Conservation (phyloP, 805 yeast species). For the Huiozyma sinensis region DNA sequence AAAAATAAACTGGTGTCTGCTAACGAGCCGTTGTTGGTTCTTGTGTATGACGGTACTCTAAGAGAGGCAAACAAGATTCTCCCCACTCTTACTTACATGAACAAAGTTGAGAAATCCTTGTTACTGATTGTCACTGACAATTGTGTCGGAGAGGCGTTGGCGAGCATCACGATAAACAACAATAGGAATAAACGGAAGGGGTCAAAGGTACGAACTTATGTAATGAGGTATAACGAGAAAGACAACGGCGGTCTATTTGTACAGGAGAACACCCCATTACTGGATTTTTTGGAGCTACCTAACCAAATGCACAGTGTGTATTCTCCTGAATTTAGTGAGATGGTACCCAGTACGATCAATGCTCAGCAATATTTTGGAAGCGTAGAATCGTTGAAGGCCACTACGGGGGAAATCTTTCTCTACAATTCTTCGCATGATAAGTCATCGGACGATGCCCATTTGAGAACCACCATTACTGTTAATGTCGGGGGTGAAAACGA, state of each 20-base stretch:
- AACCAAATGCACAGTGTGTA: constrained; percentile 18
- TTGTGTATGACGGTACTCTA: constrained; percentile 22
- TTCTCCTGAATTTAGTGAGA: constrained; percentile 20
- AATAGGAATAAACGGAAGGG: constrained; percentile 22
- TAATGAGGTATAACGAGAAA: constrained; percentile 15
- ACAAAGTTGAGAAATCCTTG: constrained; percentile 15
- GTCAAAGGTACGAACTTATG: constrained; percentile 10
- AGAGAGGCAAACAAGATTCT: constrained; percentile 19
- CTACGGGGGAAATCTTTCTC: constrained; percentile 24
- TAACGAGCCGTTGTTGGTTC: constrained; percentile 13
- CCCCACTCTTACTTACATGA: constrained; percentile 21
- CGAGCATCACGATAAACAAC: constrained; percentile 23
- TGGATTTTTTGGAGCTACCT: constrained; percentile 22
- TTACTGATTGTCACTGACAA: constrained; percentile 21
- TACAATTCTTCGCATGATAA: constrained; percentile 12
- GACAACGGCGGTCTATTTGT: constrained; percentile 10
- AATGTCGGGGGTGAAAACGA: constrained; percentile 24
- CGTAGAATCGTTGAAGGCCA: constrained; percentile 23
- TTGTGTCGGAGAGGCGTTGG: constrained; percentile 22
- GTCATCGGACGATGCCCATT: constrained; percentile 3
- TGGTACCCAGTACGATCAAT: constrained; percentile 23
- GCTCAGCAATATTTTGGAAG: constrained; percentile 21
- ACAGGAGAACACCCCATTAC: constrained; percentile 19
- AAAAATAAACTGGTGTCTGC: constrained; percentile 19
- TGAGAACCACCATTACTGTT: constrained; percentile 21